Conservation (phyloP, 148 eudicot genomes). For the Drosera capensis region DNA sequence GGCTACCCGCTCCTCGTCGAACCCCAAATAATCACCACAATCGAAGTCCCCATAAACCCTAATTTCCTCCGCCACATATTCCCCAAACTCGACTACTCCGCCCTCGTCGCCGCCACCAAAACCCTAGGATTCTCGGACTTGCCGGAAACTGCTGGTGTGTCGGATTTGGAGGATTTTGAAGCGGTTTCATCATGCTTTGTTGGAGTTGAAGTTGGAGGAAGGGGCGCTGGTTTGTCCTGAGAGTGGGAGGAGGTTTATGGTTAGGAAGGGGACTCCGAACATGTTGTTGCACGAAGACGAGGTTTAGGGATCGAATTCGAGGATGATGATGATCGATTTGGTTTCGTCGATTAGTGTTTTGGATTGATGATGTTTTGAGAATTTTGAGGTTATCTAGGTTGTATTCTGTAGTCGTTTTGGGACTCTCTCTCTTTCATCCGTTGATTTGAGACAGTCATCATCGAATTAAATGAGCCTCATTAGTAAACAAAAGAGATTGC, state of each 20-base stretch:
- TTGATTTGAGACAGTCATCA: no score
- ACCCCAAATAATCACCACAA: constrained; percentile 35
- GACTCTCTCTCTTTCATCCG: no score
- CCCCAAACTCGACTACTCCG: constrained; percentile 61
- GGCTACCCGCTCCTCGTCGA: constrained; percentile 76
- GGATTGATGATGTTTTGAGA: no score
- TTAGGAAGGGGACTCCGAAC: constrained; percentile 52
- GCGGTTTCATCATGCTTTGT: constrained; percentile 65
- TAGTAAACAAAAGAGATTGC: no score
- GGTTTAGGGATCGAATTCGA: constrained; percentile 31
- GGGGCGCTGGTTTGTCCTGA: constrained; percentile 85
- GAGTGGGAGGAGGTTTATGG: constrained; percentile 47
- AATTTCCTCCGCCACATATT: constrained; percentile 79
- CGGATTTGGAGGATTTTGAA: constrained; percentile 28
- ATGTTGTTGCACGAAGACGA: constrained; percentile 76
- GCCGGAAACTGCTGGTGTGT: constrained; percentile 39
- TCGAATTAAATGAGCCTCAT: no score
- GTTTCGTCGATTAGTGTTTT: no score
- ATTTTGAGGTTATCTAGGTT: no score
- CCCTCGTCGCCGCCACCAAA: constrained; percentile 59
- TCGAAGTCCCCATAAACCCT: constrained; percentile 53
- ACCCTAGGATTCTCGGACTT: constrained; percentile 52
- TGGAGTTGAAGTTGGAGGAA: constrained; percentile 78
- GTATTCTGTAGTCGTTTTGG: no score
- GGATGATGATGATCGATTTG: no score